Conservation (phyloP, 768 basidiomycete genomes). For the Trametes coccinea region DNA sequence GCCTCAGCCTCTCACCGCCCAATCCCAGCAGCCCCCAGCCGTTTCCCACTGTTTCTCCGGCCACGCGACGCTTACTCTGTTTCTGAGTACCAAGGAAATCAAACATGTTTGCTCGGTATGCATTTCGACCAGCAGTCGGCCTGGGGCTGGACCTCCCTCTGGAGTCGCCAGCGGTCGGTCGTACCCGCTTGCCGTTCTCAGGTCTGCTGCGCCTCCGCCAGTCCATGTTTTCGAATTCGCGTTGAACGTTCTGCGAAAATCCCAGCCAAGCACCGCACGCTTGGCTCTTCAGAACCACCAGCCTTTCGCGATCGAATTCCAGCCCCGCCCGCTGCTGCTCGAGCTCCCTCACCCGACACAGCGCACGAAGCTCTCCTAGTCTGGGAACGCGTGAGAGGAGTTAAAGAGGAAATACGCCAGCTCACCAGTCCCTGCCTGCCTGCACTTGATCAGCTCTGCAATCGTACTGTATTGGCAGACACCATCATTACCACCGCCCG, state of each 20-base stretch:
- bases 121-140: no score
- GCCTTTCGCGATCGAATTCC: background rate
- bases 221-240: no score
- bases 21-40: no score
- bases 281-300: background rate
- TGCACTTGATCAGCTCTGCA: background rate
- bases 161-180: no score
- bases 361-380: slow-evolving; percentile 1
- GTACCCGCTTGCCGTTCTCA: background rate
- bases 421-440: background rate
- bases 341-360: background rate
- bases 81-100: background rate
- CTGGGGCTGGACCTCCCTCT: no score
- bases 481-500: no score
- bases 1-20: background rate
- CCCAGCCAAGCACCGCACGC: background rate
- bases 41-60: slow-evolving; percentile 8
- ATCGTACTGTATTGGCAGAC: no score
- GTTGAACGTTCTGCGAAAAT: background rate
- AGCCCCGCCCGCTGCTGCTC: background rate
- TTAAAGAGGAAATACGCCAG: slow-evolving; percentile 11
- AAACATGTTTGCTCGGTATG: background rate
- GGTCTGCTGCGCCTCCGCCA: background rate
- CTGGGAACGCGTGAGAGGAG: slow-evolving; percentile 15
- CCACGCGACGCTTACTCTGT: slow-evolving; percentile 1